phyloP scores from a whole-genome alignment of 2,329 filamentous ascomycete species.

The Sclerotinia glacialis region DNA sequence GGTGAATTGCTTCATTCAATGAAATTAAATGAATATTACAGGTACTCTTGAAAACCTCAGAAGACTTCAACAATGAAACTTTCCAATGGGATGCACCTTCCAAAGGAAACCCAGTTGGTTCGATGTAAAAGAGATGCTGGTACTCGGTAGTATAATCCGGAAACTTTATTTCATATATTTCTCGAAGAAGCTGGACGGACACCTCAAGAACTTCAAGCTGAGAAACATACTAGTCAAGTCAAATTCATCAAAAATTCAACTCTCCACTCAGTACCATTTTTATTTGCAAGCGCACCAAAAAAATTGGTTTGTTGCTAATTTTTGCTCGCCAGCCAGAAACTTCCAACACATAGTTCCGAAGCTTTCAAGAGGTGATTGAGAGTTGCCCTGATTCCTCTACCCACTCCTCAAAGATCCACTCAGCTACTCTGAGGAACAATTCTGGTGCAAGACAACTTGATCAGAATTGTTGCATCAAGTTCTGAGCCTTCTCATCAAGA shows the following conservation, averaged over 20 bases:
- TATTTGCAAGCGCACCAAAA: background rate
- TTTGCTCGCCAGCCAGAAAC: background rate
- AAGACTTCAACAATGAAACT: background rate
- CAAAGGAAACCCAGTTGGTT: background rate
- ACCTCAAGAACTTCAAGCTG: background rate
- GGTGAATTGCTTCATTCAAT: background rate
- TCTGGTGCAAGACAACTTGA: too few relatives aligned
- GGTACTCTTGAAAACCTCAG: background rate
- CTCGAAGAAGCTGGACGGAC: background rate
- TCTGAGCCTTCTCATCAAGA: too few relatives aligned
- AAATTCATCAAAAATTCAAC: too few relatives aligned
- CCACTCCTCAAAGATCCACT: too few relatives aligned
- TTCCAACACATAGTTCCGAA: background rate
- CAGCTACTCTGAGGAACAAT: too few relatives aligned
- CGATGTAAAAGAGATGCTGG: background rate
- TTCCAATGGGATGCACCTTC: fast-evolving
- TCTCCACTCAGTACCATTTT: background rate
- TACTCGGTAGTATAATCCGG: background rate
- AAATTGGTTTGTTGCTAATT: background rate
- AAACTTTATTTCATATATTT: background rate
- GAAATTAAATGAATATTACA: background rate
- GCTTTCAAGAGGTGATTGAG: too few relatives aligned
- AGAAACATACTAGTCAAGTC: background rate
- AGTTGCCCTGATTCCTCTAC: too few relatives aligned
- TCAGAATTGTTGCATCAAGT: too few relatives aligned